These are phyloP conservation scores for Neospora caninum DNA, from an alignment of 169 alveolate species.

Conservation along the genomic window DNA sequence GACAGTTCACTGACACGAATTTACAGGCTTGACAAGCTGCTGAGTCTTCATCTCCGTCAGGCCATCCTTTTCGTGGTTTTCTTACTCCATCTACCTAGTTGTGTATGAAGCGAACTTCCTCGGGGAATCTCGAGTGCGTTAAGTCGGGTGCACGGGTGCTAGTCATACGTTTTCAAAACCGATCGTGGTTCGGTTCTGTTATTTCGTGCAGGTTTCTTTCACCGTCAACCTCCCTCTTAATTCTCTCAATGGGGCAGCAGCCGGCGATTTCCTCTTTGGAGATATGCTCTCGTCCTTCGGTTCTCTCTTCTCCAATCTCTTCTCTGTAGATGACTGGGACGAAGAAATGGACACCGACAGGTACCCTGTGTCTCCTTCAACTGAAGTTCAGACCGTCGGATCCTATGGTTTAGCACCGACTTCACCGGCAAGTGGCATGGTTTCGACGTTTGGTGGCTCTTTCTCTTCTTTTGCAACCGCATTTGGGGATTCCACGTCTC, in stretches of 20 bases:
- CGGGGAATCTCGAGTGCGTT: too few species aligned
- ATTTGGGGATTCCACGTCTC: background rate
- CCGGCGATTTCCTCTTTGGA: background rate
- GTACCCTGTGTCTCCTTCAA: background rate
- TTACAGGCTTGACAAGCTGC: too few species aligned
- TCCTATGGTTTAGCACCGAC: background rate
- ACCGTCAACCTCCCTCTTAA: background rate
- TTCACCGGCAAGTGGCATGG: background rate
- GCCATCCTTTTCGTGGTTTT: too few species aligned
- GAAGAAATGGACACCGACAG: background rate
- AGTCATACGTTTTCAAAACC: too few species aligned
- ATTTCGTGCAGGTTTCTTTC: background rate
- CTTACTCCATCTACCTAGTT: too few species aligned
- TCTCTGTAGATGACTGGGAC: slow-evolving; percentile 9
- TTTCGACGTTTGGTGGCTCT: background rate
- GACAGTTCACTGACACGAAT: too few species aligned
- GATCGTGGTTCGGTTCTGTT: too few species aligned
- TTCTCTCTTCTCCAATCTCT: background rate
- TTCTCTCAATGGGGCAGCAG: background rate
- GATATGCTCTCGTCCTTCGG: slow-evolving; percentile 10
- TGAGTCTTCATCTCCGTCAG: too few species aligned
- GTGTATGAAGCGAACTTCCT: too few species aligned
- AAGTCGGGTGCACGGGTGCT: too few species aligned
- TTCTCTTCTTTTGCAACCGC: background rate
- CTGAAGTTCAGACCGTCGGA: background rate